Percentiles rank a stretch among this genome's conserved stretches.
These are phyloP conservation scores for Kandelia obovata DNA, from an alignment of 345 rosid genomes.

Conservation along the genomic window DNA sequence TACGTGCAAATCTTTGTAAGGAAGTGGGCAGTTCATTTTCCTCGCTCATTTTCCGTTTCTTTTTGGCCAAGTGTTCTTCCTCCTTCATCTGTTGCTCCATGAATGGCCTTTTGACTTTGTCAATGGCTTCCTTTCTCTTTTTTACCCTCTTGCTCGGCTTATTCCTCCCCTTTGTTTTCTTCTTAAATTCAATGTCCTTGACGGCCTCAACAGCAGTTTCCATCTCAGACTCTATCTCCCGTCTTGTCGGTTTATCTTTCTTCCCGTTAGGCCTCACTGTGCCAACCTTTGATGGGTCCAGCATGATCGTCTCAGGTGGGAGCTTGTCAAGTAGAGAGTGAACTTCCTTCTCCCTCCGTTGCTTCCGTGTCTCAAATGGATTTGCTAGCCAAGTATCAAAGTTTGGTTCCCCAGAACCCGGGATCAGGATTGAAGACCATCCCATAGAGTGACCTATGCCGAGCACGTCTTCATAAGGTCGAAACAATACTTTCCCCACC, in stretches of 20 bases:
- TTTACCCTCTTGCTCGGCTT: constrained; percentile 63
- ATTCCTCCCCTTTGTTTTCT: constrained; percentile 81
- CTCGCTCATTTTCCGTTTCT: constrained; percentile 53
- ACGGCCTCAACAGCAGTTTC: constrained; percentile 63
- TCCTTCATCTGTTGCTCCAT: constrained; percentile 46
- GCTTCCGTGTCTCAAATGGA: constrained; percentile 84
- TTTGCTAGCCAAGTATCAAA: constrained; percentile 93
- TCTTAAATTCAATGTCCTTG: constrained; percentile 49
- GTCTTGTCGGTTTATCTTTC: constrained; percentile 57
- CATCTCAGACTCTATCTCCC: constrained; percentile 57
- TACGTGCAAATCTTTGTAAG: constrained; percentile 53
- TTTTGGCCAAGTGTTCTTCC: constrained; percentile 25
- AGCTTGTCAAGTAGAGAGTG: constrained; percentile 86
- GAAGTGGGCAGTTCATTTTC: constrained; percentile 50
- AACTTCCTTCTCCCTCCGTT: constrained; percentile 85
- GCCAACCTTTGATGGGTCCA: constrained; percentile 86
- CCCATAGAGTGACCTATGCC: constrained; percentile 92
- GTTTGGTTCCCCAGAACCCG: constrained; percentile 95
- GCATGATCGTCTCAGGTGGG: constrained; percentile 84
- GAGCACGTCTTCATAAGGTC: constrained; percentile 85
- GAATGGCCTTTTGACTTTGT: constrained; percentile 60
- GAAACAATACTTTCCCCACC: constrained; percentile 59
- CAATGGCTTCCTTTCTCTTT: constrained; percentile 59
- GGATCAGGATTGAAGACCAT: constrained; percentile 83
- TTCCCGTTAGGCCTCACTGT: constrained; percentile 46